phyloP scores from a whole-genome alignment of 1,284 basidiomycete genomes.

The Lignosus rhinocerotis region DNA sequence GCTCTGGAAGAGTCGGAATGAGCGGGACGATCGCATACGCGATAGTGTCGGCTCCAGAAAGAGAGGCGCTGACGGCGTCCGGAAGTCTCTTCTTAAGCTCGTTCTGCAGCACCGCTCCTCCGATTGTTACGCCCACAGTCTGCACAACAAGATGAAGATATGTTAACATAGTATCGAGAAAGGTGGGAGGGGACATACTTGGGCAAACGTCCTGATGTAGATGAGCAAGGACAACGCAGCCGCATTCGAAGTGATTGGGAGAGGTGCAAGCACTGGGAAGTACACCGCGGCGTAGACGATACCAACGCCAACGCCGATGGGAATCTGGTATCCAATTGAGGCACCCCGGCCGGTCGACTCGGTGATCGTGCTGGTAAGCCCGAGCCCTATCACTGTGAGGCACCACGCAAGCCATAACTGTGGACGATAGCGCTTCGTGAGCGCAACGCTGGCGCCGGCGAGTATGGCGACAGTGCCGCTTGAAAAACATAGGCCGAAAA shows the following conservation, averaged over 20 bases:
- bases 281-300: background rate
- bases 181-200: background rate
- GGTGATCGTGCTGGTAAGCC: constrained; percentile 36
- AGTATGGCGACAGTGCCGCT: constrained; percentile 35
- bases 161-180: background rate
- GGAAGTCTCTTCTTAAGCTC: constrained; percentile 12
- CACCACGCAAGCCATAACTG: constrained; percentile 43
- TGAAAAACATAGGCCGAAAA: constrained; percentile 30
- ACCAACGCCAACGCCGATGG: constrained; percentile 37
- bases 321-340: constrained; percentile 21
- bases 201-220: constrained; percentile 34
- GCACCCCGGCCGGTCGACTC: constrained; percentile 24
- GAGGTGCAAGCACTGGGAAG: constrained; percentile 38
- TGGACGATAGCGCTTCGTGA: constrained; percentile 35
- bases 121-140: constrained; percentile 29
- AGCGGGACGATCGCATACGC: constrained; percentile 25
- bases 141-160: constrained; percentile 12
- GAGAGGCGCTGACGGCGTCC: constrained; percentile 1
- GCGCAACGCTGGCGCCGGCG: constrained; percentile 37
- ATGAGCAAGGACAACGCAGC: constrained; percentile 38
- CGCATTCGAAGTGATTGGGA: constrained; percentile 34
- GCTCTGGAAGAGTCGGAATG: constrained; percentile 12
- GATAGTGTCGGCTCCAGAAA: constrained; percentile 18
- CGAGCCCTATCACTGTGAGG: constrained; percentile 36
- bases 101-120: constrained; percentile 28